Conservation (phyloP, 768 basidiomycete genomes). For the Hypholoma sublateritium region DNA sequence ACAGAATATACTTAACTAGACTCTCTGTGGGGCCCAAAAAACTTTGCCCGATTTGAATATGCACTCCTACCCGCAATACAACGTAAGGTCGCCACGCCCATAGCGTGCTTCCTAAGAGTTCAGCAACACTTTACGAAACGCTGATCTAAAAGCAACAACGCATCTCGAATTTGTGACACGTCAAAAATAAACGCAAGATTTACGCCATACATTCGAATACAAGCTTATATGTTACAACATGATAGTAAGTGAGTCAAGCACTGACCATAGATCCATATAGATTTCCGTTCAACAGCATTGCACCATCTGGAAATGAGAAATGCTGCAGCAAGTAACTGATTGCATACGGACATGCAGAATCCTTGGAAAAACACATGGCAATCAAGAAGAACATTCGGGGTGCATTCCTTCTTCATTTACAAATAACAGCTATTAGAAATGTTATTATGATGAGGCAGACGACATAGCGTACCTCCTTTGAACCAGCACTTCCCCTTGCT, state of each 20-base stretch:
- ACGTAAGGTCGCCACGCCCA: too few species aligned
- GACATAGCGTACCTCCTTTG: conserved; percentile 56
- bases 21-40: too few species aligned
- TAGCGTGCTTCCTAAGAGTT: too few species aligned
- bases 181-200: too few species aligned
- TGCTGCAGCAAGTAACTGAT: conserved; percentile 5
- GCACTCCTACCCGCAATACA: too few species aligned
- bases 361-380: background rate
- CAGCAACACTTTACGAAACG: too few species aligned
- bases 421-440: background rate
- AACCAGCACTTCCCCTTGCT: conserved; percentile 88
- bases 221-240: conserved; percentile 4
- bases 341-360: background rate
- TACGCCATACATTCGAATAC: background rate
- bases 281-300: conserved; percentile 12
- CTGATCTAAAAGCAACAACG: too few species aligned
- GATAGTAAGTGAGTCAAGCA: background rate
- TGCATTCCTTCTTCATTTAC: conserved; percentile 43
- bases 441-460: background rate
- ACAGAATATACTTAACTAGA: too few species aligned
- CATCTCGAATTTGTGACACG: too few species aligned
- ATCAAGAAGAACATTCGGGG: conserved; percentile 25
- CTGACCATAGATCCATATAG: conserved; percentile 13
- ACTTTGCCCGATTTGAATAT: too few species aligned
- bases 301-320: background rate